phyloP scores from a whole-genome alignment of 768 basidiomycete genomes.

The Candolleomyces aberdarensis region DNA sequence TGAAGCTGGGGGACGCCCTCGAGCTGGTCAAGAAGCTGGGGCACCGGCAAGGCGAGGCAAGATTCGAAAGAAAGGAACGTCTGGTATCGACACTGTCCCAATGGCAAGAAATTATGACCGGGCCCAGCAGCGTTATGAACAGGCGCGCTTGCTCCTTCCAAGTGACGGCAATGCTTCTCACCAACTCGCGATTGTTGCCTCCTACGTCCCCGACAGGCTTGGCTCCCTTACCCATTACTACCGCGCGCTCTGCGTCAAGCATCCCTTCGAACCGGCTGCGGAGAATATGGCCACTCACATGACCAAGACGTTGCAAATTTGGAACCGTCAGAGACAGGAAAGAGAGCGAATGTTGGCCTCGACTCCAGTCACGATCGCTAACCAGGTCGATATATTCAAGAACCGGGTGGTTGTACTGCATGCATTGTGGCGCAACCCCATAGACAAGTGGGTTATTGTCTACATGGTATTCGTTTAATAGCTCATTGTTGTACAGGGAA shows the following conservation, averaged over 20 bases:
- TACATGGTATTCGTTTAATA: neutral
- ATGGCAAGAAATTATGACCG: constrained; percentile 68
- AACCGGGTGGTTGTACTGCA: constrained; percentile 74
- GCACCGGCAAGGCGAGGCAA: constrained; percentile 37
- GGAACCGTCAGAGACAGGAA: constrained; percentile 42
- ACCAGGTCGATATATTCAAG: constrained; percentile 61
- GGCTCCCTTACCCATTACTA: constrained; percentile 82
- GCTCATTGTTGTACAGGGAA: constrained; percentile 31
- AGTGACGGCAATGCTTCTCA: constrained; percentile 93
- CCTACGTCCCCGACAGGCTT: constrained; percentile 83
- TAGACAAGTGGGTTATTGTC: constrained; percentile 49
- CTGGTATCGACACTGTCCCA: constrained; percentile 42
- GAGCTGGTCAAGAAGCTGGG: constrained; percentile 67
- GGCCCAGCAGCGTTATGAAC: constrained; percentile 80
- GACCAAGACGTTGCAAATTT: constrained; percentile 60
- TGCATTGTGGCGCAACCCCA: constrained; percentile 65
- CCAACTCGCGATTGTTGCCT: constrained; percentile 90
- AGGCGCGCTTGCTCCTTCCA: constrained; percentile 79
- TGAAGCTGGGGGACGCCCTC: constrained; percentile 62
- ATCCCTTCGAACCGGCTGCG: constrained; percentile 83
- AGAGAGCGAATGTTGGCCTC: constrained; percentile 28
- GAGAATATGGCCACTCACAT: constrained; percentile 81
- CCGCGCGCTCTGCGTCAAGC: constrained; percentile 81
- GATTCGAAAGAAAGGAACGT: constrained; percentile 43
- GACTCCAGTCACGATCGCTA: constrained; percentile 13